Conservation (phyloP, 129 eudicot species). For the Tagetes erecta region DNA sequence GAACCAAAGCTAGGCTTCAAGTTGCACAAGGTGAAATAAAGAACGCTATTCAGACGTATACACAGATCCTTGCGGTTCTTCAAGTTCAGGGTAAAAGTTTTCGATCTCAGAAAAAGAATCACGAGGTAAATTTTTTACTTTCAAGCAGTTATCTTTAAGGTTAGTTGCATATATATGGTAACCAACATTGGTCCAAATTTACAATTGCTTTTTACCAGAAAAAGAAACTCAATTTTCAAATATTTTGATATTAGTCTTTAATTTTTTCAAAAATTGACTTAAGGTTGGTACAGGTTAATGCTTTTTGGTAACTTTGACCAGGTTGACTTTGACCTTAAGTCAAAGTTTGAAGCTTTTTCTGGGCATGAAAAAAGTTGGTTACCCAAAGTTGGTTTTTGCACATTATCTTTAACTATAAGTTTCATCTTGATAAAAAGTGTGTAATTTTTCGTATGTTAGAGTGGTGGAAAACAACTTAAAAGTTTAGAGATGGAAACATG, state of each 20-base stretch:
- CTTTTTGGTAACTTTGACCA: not conserved
- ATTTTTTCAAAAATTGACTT: not conserved
- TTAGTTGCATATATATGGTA: not conserved
- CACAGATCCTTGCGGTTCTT: constrained; percentile 83
- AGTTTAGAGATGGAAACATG: constrained; percentile 73
- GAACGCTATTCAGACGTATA: constrained; percentile 74
- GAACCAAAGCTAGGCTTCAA: constrained; percentile 80
- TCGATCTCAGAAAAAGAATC: constrained; percentile 50
- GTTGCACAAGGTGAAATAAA: constrained; percentile 80
- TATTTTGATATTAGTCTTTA: not conserved
- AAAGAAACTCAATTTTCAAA: not conserved
- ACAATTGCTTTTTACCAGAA: not conserved
- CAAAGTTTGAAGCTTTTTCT: not conserved
- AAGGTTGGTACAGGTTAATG: not conserved
- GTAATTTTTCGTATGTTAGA: constrained; percentile 31
- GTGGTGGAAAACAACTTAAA: constrained; percentile 39
- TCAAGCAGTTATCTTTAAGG: not conserved
- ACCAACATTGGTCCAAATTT: not conserved
- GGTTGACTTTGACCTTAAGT: not conserved
- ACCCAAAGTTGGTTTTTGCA: not conserved
- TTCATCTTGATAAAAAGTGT: not conserved
- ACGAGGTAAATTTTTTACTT: constrained; percentile 27
- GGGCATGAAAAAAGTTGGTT: not conserved
- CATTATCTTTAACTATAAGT: not conserved
- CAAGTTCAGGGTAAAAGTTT: constrained; percentile 74